These are phyloP conservation scores for Elsinoe batatas DNA, from an alignment of 2,329 filamentous ascomycete genomes.

Conservation along the genomic window DNA sequence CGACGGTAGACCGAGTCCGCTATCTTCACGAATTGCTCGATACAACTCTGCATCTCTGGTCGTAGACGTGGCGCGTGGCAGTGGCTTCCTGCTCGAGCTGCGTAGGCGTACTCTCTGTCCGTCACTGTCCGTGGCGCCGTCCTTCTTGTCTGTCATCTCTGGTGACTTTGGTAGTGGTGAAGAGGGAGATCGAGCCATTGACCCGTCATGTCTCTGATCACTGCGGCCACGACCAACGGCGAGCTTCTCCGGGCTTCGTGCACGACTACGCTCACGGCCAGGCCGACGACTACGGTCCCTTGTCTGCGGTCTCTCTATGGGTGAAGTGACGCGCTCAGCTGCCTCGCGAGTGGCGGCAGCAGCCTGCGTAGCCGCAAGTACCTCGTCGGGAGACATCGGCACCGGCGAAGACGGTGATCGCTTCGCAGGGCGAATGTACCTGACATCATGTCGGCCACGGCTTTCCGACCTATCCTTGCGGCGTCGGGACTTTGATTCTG, in stretches of 20 bases:
- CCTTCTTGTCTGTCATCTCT: constrained; percentile 47
- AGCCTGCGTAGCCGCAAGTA: constrained; percentile 19
- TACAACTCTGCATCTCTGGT: constrained; percentile 2
- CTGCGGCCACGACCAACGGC: constrained; percentile 49
- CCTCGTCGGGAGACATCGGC: constrained; percentile 87
- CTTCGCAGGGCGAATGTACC: constrained; percentile 66
- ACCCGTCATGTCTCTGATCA: constrained; percentile 48
- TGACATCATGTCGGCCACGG: constrained; percentile 55
- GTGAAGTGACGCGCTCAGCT: constrained; percentile 16
- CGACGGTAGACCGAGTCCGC: background rate
- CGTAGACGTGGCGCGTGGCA: constrained; percentile 25
- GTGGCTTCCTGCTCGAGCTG: constrained; percentile 41
- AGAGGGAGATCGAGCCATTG: constrained; percentile 60
- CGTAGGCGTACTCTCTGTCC: constrained; percentile 38
- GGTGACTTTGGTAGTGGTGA: constrained; percentile 69
- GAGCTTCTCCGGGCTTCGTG: background rate
- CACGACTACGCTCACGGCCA: constrained; percentile 3
- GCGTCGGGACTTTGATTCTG: constrained; percentile 37
- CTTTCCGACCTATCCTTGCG: constrained; percentile 52
- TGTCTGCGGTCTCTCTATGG: constrained; percentile 20
- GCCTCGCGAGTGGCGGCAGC: background rate
- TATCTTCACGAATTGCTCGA: background rate
- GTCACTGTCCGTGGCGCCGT: constrained; percentile 47
- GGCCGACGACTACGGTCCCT: constrained; percentile 18
- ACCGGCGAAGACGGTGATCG: constrained; percentile 84